Conservation (phyloP, 2,329 filamentous ascomycete genomes). For the Colletotrichum musae region DNA sequence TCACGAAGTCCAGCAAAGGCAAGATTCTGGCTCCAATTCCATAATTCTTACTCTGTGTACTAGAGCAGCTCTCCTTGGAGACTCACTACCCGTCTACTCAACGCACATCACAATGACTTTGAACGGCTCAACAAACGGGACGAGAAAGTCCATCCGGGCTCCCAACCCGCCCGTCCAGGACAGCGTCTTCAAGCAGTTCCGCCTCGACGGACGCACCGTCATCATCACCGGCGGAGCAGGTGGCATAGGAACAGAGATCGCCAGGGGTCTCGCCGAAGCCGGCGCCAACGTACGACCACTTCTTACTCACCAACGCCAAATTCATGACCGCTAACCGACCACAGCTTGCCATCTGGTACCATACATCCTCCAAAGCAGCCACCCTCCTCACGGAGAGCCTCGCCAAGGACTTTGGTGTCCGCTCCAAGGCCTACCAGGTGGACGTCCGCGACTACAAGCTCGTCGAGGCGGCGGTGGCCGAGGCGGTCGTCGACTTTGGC, state of each 20-base stretch:
- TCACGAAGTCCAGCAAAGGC: background rate
- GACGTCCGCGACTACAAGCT: constrained; percentile 51
- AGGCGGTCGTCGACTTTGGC: constrained; percentile 54
- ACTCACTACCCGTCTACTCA: no score
- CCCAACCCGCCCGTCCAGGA: constrained; percentile 19
- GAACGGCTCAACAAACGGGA: constrained; percentile 7
- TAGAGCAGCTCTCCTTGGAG: background rate
- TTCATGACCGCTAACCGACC: background rate
- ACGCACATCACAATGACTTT: background rate
- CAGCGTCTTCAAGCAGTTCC: constrained; percentile 36
- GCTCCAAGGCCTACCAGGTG: constrained; percentile 52
- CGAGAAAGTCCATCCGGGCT: constrained; percentile 29
- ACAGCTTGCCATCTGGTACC: constrained; percentile 32
- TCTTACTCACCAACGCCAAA: background rate
- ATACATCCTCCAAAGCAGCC: constrained; percentile 28
- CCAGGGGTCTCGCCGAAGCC: constrained; percentile 30
- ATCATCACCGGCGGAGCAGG: constrained; percentile 31
- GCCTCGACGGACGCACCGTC: constrained; percentile 34
- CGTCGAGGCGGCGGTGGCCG: constrained; percentile 45
- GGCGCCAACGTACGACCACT: constrained; percentile 32
- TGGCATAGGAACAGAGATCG: constrained; percentile 29
- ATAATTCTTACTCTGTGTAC: background rate
- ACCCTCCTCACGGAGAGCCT: constrained; percentile 3
- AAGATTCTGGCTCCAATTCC: background rate
- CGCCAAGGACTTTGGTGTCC: constrained; percentile 26